phyloP scores from a whole-genome alignment of 768 basidiomycete genomes.

The Russula brevipes region DNA sequence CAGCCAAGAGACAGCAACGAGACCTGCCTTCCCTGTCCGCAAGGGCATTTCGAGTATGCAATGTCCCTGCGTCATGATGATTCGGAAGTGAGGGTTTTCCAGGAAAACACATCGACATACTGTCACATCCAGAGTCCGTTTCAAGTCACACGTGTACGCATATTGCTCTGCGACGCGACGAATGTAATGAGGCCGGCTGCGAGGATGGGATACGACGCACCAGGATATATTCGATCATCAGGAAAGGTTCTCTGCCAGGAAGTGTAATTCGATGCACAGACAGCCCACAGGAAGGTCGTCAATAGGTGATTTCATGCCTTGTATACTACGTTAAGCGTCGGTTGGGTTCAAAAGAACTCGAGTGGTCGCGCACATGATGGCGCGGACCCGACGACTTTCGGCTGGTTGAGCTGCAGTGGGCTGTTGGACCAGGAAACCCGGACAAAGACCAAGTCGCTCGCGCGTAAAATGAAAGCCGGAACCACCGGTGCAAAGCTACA shows the following conservation, averaged over 20 bases:
- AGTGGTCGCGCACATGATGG: too few relatives aligned
- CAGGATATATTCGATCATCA: slow-evolving; percentile 94
- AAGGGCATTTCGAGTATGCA: slow-evolving; percentile 99
- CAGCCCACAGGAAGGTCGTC: slow-evolving; percentile 42
- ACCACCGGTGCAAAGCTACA: too few relatives aligned
- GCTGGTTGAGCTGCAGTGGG: too few relatives aligned
- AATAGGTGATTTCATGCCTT: slow-evolving; percentile 47
- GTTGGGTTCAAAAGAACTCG: too few relatives aligned
- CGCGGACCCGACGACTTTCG: too few relatives aligned
- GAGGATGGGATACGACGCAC: slow-evolving; percentile 39
- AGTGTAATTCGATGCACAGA: slow-evolving; percentile 1
- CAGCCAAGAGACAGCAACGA: slow-evolving; percentile 89
- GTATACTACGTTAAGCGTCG: slow-evolving; percentile 27
- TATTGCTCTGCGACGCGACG: slow-evolving; percentile 71
- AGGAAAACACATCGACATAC: slow-evolving; percentile 43
- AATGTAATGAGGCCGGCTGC: slow-evolving; percentile 10
- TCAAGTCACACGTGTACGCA: slow-evolving; percentile 98
- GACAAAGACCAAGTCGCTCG: too few relatives aligned
- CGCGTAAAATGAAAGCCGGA: too few relatives aligned
- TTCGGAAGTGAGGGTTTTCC: neutral
- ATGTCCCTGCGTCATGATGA: slow-evolving; percentile 64
- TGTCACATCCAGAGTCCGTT: slow-evolving; percentile 90
- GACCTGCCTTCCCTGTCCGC: slow-evolving; percentile 97
- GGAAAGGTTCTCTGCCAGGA: slow-evolving; percentile 74
- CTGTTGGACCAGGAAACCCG: too few relatives aligned